Conservation (phyloP, 768 basidiomycete species). For the Xerocomellus intermedius region DNA sequence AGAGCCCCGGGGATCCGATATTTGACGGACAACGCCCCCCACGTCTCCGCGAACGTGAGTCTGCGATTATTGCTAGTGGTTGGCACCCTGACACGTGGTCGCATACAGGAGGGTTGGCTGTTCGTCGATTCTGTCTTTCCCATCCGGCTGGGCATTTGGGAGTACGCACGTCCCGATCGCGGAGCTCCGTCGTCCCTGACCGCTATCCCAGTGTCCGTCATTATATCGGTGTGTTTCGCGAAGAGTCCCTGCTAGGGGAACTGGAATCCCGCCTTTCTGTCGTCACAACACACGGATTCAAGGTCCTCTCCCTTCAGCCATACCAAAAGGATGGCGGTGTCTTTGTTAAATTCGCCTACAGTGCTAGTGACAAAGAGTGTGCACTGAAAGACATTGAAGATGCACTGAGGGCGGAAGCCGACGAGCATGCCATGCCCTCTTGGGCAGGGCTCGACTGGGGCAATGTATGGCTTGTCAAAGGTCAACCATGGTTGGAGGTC, state of each 20-base stretch:
- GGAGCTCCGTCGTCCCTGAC: conserved; percentile 2
- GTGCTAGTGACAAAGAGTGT: conserved; percentile 34
- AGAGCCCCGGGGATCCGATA: background rate
- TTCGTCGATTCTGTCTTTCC: conserved; percentile 82
- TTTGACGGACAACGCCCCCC: conserved; percentile 6
- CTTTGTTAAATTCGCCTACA: conserved; percentile 73
- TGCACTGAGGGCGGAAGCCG: conserved; percentile 43
- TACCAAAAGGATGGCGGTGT: conserved; percentile 83
- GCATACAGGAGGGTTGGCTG: conserved; percentile 53
- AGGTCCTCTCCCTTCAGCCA: conserved; percentile 60
- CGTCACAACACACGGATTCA: conserved; percentile 57
- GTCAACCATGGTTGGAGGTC: conserved; percentile 81
- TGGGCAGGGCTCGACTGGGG: conserved; percentile 57
- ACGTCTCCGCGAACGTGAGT: conserved; percentile 19
- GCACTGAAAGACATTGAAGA: conserved; percentile 50
- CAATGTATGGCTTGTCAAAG: conserved; percentile 70
- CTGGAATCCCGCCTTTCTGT: conserved; percentile 49
- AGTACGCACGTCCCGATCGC: conserved; percentile 46
- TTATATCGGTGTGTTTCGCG: conserved; percentile 58
- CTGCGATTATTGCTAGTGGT: conserved; percentile 10
- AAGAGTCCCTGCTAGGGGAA: conserved; percentile 52
- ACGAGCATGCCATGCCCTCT: conserved; percentile 54
- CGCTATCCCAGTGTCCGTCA: conserved; percentile 54
- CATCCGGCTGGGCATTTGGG: conserved; percentile 65
- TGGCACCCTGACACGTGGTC: conserved; percentile 1